Evolutionary conservation across 352 stramenopile species (phyloP).

Genomic region (Phytophthora brassicae): DNA sequence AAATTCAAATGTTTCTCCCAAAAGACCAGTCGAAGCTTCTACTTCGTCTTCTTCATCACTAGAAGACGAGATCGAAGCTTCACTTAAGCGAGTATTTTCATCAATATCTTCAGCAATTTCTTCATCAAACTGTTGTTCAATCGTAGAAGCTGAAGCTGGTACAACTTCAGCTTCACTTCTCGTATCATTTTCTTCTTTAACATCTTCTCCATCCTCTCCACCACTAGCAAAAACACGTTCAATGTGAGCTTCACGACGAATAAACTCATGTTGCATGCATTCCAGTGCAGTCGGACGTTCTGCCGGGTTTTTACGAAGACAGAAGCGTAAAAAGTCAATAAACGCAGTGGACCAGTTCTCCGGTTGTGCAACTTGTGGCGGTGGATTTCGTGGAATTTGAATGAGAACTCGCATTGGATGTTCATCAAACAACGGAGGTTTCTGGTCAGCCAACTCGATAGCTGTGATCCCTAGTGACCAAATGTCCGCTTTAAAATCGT

Average conservation of each 20-base stretch:
- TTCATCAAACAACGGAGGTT: slow-evolving; percentile 90
- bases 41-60: slow-evolving; percentile 25
- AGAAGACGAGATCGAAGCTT: slow-evolving; percentile 14
- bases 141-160: slow-evolving; percentile 1
- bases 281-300: slow-evolving; percentile 84
- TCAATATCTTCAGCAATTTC: slow-evolving; percentile 46
- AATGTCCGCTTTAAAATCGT: slow-evolving; percentile 92
- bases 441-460: slow-evolving; percentile 91
- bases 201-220: background rate
- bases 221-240: slow-evolving; percentile 38
- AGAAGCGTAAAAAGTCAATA: slow-evolving; percentile 85
- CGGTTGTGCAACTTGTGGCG: slow-evolving; percentile 76
- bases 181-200: background rate
- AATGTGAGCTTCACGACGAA: slow-evolving; percentile 46
- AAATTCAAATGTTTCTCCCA: slow-evolving; percentile 28
- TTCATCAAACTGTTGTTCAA: slow-evolving; percentile 32
- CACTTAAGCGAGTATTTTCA: slow-evolving; percentile 14
- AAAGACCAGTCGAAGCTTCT: slow-evolving; percentile 14
- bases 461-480: slow-evolving; percentile 91
- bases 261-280: slow-evolving; percentile 91
- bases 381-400: slow-evolving; percentile 77
- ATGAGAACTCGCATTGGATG: slow-evolving; percentile 86
- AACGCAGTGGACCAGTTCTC: slow-evolving; percentile 79
- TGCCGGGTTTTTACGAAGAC: slow-evolving; percentile 67
- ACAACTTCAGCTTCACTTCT: background rate